Conservation (phyloP, 495 filamentous ascomycete genomes). For the Neurospora sp. region DNA sequence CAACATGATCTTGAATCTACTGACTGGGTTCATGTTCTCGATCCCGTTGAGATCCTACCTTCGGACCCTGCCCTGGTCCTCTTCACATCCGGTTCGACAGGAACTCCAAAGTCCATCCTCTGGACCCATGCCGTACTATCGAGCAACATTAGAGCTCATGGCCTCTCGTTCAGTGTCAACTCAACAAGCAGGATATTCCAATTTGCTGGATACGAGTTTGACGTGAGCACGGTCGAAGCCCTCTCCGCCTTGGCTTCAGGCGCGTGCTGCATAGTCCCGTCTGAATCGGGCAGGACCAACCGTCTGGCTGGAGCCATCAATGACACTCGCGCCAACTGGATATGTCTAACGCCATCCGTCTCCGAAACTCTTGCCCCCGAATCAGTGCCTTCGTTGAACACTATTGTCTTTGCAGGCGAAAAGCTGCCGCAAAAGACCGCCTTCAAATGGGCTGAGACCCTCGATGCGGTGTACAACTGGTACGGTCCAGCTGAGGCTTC, state of each 20-base stretch:
- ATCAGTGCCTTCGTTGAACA: constrained; percentile 5
- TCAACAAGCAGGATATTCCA: constrained; percentile 32
- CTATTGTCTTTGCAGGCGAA: background rate
- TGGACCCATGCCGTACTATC: constrained; percentile 35
- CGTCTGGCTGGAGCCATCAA: constrained; percentile 19
- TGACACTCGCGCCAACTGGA: constrained; percentile 18
- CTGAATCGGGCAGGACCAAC: constrained; percentile 23
- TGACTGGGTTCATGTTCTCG: background rate
- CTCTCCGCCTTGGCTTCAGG: background rate
- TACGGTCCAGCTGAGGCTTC: background rate
- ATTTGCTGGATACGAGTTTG: constrained; percentile 54
- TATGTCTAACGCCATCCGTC: constrained; percentile 7
- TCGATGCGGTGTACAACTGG: background rate
- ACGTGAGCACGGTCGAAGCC: constrained; percentile 35
- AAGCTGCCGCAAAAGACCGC: background rate
- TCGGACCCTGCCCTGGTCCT: constrained; percentile 22
- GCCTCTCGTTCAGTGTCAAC: constrained; percentile 17
- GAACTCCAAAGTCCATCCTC: constrained; percentile 32
- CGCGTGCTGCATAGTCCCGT: constrained; percentile 21
- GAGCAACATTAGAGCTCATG: constrained; percentile 28
- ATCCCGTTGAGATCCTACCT: background rate
- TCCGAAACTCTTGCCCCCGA: constrained; percentile 9
- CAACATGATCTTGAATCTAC: background rate
- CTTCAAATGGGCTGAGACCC: background rate
- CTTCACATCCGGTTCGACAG: constrained; percentile 44